A percentile compares a stretch with the other conserved stretches of the same genome.
Evolutionary conservation across 495 filamentous ascomycete genomes (phyloP).

Genomic region (Neohortaea acidophila): DNA sequence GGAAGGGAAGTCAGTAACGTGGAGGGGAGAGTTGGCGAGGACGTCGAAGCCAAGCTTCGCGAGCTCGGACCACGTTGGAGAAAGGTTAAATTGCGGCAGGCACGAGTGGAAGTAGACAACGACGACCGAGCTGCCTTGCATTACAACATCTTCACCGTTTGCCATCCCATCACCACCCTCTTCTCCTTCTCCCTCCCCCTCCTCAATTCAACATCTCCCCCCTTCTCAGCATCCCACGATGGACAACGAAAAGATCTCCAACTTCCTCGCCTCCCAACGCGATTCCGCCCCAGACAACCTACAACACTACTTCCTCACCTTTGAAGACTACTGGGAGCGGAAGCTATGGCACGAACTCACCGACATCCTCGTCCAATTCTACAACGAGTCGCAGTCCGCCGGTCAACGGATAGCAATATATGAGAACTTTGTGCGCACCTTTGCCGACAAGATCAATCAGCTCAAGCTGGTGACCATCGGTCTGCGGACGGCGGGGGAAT

Average conservation of each 20-base stretch:
- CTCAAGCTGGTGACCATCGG: constrained; percentile 87
- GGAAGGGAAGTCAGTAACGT: too few relatives aligned
- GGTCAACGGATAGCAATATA: constrained; percentile 77
- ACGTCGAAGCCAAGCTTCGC: too few relatives aligned
- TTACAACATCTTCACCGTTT: too few relatives aligned
- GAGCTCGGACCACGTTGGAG: too few relatives aligned
- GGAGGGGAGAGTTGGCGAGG: too few relatives aligned
- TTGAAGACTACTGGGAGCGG: constrained; percentile 96
- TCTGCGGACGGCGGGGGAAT: constrained; percentile 72
- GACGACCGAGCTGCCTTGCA: too few relatives aligned
- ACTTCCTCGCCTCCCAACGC: constrained; percentile 82
- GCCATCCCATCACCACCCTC: too few relatives aligned
- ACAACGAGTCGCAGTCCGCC: constrained; percentile 63
- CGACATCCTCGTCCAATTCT: constrained; percentile 74
- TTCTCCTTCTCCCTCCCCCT: too few relatives aligned
- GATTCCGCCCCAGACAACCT: constrained; percentile 69
- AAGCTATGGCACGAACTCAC: constrained; percentile 99
- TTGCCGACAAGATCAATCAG: constrained; percentile 97
- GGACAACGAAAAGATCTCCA: constrained; percentile 74
- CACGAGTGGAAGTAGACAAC: too few relatives aligned
- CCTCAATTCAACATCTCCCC: too few relatives aligned
- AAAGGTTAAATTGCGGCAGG: too few relatives aligned
- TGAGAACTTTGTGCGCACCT: constrained; percentile 87
- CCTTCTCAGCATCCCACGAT: constrained; percentile 33
- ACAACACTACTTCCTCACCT: constrained; percentile 73